phyloP scores from a whole-genome alignment of 2,329 filamentous ascomycete genomes.

The Neospermospora avenae region DNA sequence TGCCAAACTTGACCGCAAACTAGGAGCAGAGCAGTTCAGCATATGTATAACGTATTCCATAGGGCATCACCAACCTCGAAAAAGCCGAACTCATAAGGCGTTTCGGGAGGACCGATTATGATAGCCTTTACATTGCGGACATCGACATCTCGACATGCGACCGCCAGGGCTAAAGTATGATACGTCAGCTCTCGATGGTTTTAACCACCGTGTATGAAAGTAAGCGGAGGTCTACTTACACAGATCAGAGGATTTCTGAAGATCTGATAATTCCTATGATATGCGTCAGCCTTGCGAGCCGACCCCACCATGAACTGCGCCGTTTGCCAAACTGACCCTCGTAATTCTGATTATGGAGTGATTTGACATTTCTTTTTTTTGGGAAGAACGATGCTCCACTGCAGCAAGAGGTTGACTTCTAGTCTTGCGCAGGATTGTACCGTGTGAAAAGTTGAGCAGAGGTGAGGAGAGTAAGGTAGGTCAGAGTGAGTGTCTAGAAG shows the following conservation, averaged over 20 bases:
- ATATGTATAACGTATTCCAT: neutral
- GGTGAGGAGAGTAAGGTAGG: neutral
- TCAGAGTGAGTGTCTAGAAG: neutral
- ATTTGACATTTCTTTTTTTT: constrained; percentile 74
- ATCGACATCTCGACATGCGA: constrained; percentile 83
- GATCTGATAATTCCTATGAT: constrained; percentile 73
- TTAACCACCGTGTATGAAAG: neutral
- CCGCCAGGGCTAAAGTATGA: constrained; percentile 65
- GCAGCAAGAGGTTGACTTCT: constrained; percentile 1
- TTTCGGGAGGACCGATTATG: constrained; percentile 89
- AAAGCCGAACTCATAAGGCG: constrained; percentile 95
- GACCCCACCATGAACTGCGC: constrained; percentile 24
- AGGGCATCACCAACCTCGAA: constrained; percentile 66
- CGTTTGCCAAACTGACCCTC: constrained; percentile 53
- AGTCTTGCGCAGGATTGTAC: constrained; percentile 17
- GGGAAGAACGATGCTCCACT: constrained; percentile 9
- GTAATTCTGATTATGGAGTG: constrained; percentile 87
- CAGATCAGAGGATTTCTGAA: constrained; percentile 79
- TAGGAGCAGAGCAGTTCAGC: constrained; percentile 39
- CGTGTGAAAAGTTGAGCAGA: neutral
- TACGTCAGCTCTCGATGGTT: constrained; percentile 28
- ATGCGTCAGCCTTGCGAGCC: constrained; percentile 38
- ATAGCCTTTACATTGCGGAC: constrained; percentile 83
- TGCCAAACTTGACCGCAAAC: constrained; percentile 75
- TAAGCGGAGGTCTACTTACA: constrained; percentile 52